Base-by-base conservation (phyloP, 192 early-diverging fungal species). In the Coemansia sp. region DNA sequence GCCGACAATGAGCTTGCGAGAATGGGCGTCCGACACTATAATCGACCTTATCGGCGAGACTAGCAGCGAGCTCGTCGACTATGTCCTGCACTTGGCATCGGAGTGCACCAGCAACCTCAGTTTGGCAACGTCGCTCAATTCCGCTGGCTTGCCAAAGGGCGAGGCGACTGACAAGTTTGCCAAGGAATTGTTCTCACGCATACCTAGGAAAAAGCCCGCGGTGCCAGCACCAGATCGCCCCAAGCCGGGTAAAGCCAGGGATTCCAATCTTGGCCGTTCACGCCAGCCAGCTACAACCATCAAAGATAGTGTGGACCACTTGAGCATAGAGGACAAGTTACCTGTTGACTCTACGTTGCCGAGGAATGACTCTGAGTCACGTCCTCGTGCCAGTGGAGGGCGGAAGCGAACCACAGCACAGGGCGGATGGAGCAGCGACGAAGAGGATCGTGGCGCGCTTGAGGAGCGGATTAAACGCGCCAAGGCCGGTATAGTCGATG, bases 121-220 rank as follows among this genome's bases (percentile, higher is more conserved):
- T 25, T 76, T 96, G 20, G 64, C 80, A 2, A 35, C 61, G 34
- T 70, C 74, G 8, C 83, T 96, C 3, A 69, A 76, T 39, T 84
- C 75, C 18, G 85, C 84, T 28, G 89, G 90, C 16, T 82, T 93
- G 6, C 91, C 91, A 2, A 42, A 66, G n/a, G 76, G 82, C 45
- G 70, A 76, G 12, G 76, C 65, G 6, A 83, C 87, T 3, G 68
- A 73, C n/a, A 68, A 60, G 3, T 93, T 94, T 79, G 92, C 85
- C 3, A 55, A 68, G 6, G 88, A 92, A 4, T 81, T 96, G 13
- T 92, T 76, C 61, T 43, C 35, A 23, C 82, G 88, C 5, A 83
- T 86, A 3, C 87, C 87, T 33, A 85, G 84, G 18, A 68, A 52
- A 36, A 53, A 16, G n/a, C 13, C 60, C 3, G 6, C 26, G 21